A percentile compares a stretch with the other conserved stretches of the same genome.
Evolutionary conservation across 805 yeast genomes (phyloP).

Genomic region (Candida jianshihensis): DNA sequence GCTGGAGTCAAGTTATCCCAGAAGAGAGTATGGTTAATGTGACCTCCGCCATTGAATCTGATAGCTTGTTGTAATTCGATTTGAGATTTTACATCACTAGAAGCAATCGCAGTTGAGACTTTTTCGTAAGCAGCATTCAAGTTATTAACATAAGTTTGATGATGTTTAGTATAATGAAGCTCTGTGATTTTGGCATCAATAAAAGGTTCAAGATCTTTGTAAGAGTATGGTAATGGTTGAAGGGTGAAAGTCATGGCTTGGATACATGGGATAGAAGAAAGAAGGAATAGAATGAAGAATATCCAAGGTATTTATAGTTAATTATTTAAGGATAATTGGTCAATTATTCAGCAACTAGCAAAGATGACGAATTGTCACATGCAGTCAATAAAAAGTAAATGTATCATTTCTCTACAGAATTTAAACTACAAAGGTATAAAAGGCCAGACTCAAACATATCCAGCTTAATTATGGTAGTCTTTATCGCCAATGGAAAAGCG

Average conservation of each 20-base stretch:
- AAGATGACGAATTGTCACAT: too few species aligned
- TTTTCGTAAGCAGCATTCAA: constrained; percentile 39
- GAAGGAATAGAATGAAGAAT: too few species aligned
- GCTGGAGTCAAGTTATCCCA: constrained; percentile 43
- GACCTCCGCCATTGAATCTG: constrained; percentile 46
- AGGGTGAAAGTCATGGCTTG: constrained; percentile 9
- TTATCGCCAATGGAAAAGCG: too few species aligned
- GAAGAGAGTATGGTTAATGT: constrained; percentile 42
- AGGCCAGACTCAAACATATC: too few species aligned
- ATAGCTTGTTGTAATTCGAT: constrained; percentile 38
- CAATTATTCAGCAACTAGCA: too few species aligned
- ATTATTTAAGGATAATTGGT: too few species aligned
- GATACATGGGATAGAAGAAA: background rate
- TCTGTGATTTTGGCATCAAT: constrained; percentile 40
- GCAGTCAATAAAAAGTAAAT: too few species aligned
- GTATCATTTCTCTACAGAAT: too few species aligned
- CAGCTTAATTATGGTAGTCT: too few species aligned
- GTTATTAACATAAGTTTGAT: constrained; percentile 42
- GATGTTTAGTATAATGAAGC: constrained; percentile 43
- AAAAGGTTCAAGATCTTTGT: constrained; percentile 41
- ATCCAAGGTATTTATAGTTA: too few species aligned
- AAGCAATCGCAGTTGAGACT: constrained; percentile 27
- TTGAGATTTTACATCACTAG: constrained; percentile 34
- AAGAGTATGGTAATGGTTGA: constrained; percentile 36
- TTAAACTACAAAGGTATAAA: too few species aligned